Base-by-base conservation (phyloP, 106 monocot genomes). In the Cymbidium sinense region DNA sequence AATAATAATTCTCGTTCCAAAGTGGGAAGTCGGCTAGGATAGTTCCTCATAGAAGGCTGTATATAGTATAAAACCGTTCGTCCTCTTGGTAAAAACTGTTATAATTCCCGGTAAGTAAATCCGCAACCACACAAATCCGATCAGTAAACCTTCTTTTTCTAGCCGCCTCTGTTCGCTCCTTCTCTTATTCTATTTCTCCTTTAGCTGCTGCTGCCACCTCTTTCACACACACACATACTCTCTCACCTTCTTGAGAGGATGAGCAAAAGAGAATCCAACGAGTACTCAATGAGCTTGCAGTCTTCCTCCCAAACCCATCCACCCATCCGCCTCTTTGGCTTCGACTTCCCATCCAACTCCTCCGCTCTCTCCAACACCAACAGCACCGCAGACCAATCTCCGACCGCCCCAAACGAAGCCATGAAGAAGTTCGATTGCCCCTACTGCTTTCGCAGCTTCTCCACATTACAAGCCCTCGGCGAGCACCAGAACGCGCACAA, bases 391-490 rank as follows among this genome's bases (percentile, higher is more conserved):
- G 29, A 10, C 64, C 11, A 18, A 3, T n/a, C 64, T 6, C 10
- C 30, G 3, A 0, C 73, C 15, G 4, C 73, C 9, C 0, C 67
- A 11, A 33, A 67, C 7, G 67, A 15, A 30, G 12, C 25, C 30
- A 0, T 0, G 30, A 67, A 33, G 31, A 67, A 67, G 67, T 95
- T 95, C 83, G 89, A 90, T 82, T 95, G 95, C 81, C 95, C 89
- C 77, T 95, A 95, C 87, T 95, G 95, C 86, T 83, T 79, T 78
- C 84, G 95, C 15, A 89, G 85, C 76, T 95, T 95, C 83, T 89
- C 91, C 10, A 95, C 91, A 1, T 92, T 91, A 17, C 94, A 94
- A 39, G 94, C 94, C 12, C 88, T 94, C 58, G 94, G 94, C 65
- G 94, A 87, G 17, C 82, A 94, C 85, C 85, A 87, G 58, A 90